These are phyloP conservation scores for Aspergillus viridinutans DNA, from an alignment of 2,329 filamentous ascomycete species.

Conservation along the genomic window DNA sequence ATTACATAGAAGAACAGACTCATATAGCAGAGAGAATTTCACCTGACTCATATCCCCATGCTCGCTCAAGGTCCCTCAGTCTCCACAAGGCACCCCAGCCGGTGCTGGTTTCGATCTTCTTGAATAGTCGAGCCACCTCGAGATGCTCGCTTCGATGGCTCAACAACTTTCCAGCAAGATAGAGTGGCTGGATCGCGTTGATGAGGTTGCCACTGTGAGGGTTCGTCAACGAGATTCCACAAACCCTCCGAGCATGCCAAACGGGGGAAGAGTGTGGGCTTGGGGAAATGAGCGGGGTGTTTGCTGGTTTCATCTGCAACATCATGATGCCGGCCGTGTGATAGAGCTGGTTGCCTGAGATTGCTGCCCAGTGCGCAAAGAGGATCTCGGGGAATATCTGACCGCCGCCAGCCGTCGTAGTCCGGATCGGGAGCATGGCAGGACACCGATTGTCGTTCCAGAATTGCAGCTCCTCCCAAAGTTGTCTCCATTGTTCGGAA, in stretches of 20 bases:
- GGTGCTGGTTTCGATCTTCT: constrained; percentile 48
- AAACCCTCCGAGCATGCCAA: constrained; percentile 54
- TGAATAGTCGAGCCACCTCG: constrained; percentile 37
- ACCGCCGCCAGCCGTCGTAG: constrained; percentile 30
- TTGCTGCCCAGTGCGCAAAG: constrained; percentile 51
- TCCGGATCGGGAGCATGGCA: constrained; percentile 46
- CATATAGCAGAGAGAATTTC: constrained; percentile 21
- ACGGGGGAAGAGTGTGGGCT: constrained; percentile 37
- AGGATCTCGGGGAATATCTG: constrained; percentile 50
- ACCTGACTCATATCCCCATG: constrained; percentile 24
- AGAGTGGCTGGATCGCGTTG: constrained; percentile 55
- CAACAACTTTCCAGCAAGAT: constrained; percentile 51
- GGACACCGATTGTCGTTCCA: constrained; percentile 46
- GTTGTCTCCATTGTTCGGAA: constrained; percentile 39
- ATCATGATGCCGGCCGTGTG: constrained; percentile 53
- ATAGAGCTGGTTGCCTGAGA: constrained; percentile 54
- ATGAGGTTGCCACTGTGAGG: constrained; percentile 52
- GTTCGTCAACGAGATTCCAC: constrained; percentile 54
- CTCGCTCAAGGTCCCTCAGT: constrained; percentile 46
- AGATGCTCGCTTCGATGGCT: constrained; percentile 46
- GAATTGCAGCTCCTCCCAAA: constrained; percentile 48
- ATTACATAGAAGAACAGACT: background rate
- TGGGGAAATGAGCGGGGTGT: constrained; percentile 14
- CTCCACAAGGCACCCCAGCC: constrained; percentile 53
- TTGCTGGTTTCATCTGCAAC: constrained; percentile 40